Base-by-base conservation (phyloP, 129 eudicot genomes). In the Apium graveolens region DNA sequence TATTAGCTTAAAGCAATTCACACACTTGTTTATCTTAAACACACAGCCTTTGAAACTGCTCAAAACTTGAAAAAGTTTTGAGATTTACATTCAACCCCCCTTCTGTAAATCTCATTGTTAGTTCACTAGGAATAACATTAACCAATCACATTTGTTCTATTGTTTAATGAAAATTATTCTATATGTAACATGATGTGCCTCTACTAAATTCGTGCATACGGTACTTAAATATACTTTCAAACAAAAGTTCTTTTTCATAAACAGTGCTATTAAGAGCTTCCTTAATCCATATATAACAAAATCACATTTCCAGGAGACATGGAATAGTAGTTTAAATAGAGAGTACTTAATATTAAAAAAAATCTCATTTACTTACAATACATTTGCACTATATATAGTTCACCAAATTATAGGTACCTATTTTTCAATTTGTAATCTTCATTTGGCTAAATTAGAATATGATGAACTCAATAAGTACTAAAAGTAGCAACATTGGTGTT, bases 201-300 rank as follows among this genome's bases (percentile, higher is more conserved):
- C 32, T 16, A 60, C 68, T 60, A 60, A 60, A 60, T 66, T 32
- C 72, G 31, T 66, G 72, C 72, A 66, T 31, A 41, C 72, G 31
- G 41, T 66, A 66, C 20, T 66, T 66, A 24, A 32, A 69, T 20
- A 24, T 62, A 73, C 44, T 13, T 70, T 16, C n/a, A 77, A 69
- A 74, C 48, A 32, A 74, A 79, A 74, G 80, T 74, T 38, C 63
- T 75, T 83, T 63, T 48, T 80, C 46, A 66, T 24, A 72, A 85
- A 66, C 77, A 69, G 83, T 32, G 14, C 9, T 10, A 20, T n/a
- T n/a, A n/a, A 38, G 48, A 55, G 53, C 38, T 24, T 42, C 70
- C 82, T 7, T 34, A 42, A 75, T 62, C 88, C 86, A 74, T 77
- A 63, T 72, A 60, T 79, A 82, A 86, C 76, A 72, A 85, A 48